phyloP scores from a whole-genome alignment of 305 asterid species.

The Fraxinus angustifolia region DNA sequence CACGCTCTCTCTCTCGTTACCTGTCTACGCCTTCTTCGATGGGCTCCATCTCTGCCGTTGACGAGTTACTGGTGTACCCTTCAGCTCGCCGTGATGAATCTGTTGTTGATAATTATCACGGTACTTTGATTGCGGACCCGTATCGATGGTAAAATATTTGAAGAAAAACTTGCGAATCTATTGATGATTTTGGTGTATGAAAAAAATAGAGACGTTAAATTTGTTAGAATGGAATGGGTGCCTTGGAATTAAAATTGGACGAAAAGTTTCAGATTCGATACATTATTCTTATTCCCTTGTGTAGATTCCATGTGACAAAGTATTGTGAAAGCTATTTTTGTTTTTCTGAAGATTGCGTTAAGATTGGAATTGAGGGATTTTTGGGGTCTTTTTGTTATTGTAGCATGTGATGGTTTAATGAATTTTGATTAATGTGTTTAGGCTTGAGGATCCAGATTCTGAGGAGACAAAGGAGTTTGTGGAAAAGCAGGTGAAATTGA shows the following conservation, averaged over 20 bases:
- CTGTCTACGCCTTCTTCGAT: slow-evolving; percentile 20
- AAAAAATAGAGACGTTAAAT: background rate
- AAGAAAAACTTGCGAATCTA: background rate
- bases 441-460: slow-evolving; percentile 98
- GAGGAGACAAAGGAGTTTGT: slow-evolving; percentile 78
- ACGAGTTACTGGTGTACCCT: slow-evolving; percentile 52
- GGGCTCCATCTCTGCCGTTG: slow-evolving; percentile 56
- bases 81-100: slow-evolving; percentile 69
- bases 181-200: background rate
- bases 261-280: background rate
- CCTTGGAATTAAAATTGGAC: background rate
- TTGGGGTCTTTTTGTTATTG: background rate
- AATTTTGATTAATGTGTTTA: slow-evolving; percentile 28
- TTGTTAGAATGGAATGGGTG: background rate
- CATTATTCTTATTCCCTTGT: background rate
- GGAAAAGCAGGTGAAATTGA: slow-evolving; percentile 60
- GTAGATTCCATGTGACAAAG: background rate
- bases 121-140: slow-evolving; percentile 67
- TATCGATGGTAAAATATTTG: slow-evolving; percentile 67
- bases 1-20: background rate
- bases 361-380: slow-evolving; percentile 9
- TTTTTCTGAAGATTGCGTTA: background rate
- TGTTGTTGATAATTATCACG: slow-evolving; percentile 73
- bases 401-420: background rate
- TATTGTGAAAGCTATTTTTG: background rate